Base-by-base conservation (phyloP, 768 basidiomycete genomes). In the Dentipellis sp. region DNA sequence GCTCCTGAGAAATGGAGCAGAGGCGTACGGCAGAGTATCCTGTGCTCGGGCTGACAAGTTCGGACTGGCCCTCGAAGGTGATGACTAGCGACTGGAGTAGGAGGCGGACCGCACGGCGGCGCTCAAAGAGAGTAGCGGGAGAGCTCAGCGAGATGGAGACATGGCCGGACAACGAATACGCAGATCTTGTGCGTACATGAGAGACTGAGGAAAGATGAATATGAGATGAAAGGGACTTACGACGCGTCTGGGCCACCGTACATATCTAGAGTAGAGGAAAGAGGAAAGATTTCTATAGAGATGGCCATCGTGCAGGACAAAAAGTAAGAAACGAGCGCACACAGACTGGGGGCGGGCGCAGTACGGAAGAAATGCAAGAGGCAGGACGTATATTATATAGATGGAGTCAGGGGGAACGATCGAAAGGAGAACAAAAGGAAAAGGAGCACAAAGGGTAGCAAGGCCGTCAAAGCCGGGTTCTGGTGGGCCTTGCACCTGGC, bases 151-250 rank as follows among this genome's bases (percentile, higher is more conserved):
- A 76, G 53, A 95, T 71, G 21, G 81, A 73, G 19, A 95, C 73
- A 66, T 92, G 79, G 3, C 93, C 94, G 9, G 91, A 86, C 47
- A 97, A 77, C 10, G 94, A 94, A 68, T 93, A 95, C 1, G 83
- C 83, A 56, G 88, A 84, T 56, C 93, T 97, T n/a, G 7, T 10
- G 1, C 62, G 29, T 29, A 29, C 6, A 29, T 29, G 29, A 29
- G 29, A 29, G 29, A 29, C 29, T 29, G 29, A 29, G 29, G 29
- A 36, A 29, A 12, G 3, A 42, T 22, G 49, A 39, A 29, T 29
- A 57, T 17, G 34, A 51, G 55, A 53, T 35, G 50, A 40, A 14
- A 22, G 39, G 58, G 14, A 67, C 86, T 72, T 66, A 91, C 91
- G 71, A 75, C 53, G 74, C 59, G 68, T 88, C 82, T 7, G 82